Conservation (phyloP, 768 basidiomycete genomes). For the Sistotremastrum suecicum region DNA sequence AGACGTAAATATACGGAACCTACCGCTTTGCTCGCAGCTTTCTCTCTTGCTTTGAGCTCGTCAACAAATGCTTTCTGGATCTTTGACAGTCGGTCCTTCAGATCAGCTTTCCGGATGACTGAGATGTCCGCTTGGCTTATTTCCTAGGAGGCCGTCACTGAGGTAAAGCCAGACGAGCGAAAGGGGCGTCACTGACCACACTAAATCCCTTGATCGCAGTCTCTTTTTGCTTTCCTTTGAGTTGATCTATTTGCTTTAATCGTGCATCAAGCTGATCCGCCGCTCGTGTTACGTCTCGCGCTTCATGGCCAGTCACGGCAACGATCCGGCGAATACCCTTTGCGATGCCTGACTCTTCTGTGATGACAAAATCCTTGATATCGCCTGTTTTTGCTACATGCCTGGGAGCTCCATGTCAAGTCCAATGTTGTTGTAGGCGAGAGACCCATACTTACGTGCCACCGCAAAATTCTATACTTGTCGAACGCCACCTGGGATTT, state of each 20-base stretch:
- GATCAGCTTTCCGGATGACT: conserved; percentile 60
- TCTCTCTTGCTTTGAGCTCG: conserved; percentile 68
- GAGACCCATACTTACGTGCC: conserved; percentile 58
- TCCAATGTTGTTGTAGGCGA: neutral
- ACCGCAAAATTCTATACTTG: conserved; percentile 96
- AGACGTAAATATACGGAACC: conserved; percentile 8
- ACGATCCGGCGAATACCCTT: conserved; percentile 94
- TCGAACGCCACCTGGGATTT: conserved; percentile 81
- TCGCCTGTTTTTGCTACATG: conserved; percentile 95
- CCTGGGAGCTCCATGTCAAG: conserved; percentile 22
- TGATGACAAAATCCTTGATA: conserved; percentile 92
- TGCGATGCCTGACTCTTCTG: conserved; percentile 93
- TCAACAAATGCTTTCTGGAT: conserved; percentile 79
- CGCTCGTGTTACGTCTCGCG: conserved; percentile 59
- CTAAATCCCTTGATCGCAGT: conserved; percentile 68
- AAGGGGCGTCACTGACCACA: conserved; percentile 34
- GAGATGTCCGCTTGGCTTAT: conserved; percentile 85
- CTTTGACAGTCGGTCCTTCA: conserved; percentile 57
- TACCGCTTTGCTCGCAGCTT: conserved; percentile 65
- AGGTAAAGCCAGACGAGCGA: neutral
- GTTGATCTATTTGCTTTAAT: conserved; percentile 45
- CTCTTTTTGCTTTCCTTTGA: conserved; percentile 73
- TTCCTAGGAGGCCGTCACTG: conserved; percentile 36
- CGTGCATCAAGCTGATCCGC: conserved; percentile 49
- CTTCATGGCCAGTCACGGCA: conserved; percentile 91